phyloP scores from a whole-genome alignment of 1,284 basidiomycete genomes.

The Ustilago cynodontis region DNA sequence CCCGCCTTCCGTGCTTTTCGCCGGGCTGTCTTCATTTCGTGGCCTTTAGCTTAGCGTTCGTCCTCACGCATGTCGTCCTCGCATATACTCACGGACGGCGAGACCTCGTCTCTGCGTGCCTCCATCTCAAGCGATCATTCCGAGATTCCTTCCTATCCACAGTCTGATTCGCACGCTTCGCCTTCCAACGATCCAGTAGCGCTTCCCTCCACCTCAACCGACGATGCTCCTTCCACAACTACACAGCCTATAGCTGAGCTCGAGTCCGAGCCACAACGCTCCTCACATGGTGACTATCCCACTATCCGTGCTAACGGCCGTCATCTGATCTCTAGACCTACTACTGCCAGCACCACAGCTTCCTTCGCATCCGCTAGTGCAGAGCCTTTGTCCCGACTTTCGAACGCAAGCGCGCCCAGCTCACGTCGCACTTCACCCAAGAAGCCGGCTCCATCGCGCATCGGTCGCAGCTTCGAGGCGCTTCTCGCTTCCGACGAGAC shows the following conservation, averaged over 20 bases:
- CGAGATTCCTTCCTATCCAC: slow-evolving; percentile 42
- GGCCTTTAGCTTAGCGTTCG: neutral
- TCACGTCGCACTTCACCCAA: slow-evolving; percentile 23
- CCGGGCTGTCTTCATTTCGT: slow-evolving; percentile 16
- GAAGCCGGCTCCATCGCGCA: slow-evolving; percentile 31
- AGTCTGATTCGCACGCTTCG: slow-evolving; percentile 13
- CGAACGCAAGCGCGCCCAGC: slow-evolving; percentile 13
- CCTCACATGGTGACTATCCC: slow-evolving; percentile 10
- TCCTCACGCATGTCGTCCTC: slow-evolving; percentile 22
- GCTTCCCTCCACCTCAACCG: slow-evolving; percentile 2
- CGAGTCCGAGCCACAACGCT: slow-evolving; percentile 9
- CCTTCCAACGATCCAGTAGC: slow-evolving; percentile 16
- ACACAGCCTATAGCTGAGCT: slow-evolving; percentile 11
- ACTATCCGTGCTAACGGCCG: slow-evolving; percentile 5
- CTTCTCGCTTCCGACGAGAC: slow-evolving; percentile 57
- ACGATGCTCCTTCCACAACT: slow-evolving; percentile 8
- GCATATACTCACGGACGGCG: slow-evolving; percentile 23
- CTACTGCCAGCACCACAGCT: slow-evolving; percentile 31
- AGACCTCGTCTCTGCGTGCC: slow-evolving; percentile 13
- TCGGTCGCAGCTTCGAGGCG: slow-evolving; percentile 53
- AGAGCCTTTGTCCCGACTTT: slow-evolving; percentile 11
- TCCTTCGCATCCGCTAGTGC: slow-evolving; percentile 32
- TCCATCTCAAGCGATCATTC: slow-evolving; percentile 42
- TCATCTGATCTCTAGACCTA: slow-evolving; percentile 16
- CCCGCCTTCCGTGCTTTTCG: neutral